Base-by-base conservation (phyloP, 2,329 filamentous ascomycete species). In the Colletotrichum falcatum region DNA sequence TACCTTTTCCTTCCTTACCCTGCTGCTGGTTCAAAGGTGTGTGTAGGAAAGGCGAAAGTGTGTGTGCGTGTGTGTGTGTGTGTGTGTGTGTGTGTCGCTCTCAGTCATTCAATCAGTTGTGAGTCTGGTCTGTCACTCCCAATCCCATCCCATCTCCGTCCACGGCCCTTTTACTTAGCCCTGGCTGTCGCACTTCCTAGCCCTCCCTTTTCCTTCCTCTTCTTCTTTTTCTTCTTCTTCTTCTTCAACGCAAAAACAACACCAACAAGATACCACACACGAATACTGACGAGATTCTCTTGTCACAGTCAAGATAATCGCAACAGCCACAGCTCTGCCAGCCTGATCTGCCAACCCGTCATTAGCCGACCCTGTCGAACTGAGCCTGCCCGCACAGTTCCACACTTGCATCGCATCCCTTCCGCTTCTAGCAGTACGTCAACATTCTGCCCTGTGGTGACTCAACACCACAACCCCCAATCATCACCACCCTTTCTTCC, bases 291-390 rank as follows among this genome's bases (percentile, higher is more conserved):
- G 82, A 87, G 86, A 87, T 83, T 87, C 84, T 84, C 81, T 82
- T 84, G 87, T 89, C 87, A 87, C 87, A 87, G 87, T 86, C 83
- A 82, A 80, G 86, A 86, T 85, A 81, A 82, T 88, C 86, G 83
- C 86, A 82, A 61, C 46, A 51, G 59, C 58, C 33, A 80, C 86
- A 88, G 86, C 84, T 79, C 78, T 82, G 83, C 83, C 81, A 80
- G 77, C 76, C 75, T 80, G 80, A 61, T 67, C 64, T 67, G 67
- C 67, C 63, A 53, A 61, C 77, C 74, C 74, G 74, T 74, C 77
- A 73, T 75, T 71, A 67, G 68, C 58, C 67, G 64, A 61, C 49
- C 51, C 44, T 12, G 65, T 67, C 67, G 63, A 66, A 53, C 66
- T 66, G 58, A 66, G 66, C 62, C 55, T 61, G 56, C 49, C 62